These are phyloP conservation scores for Paulownia fortunei DNA, from an alignment of 257 asterid genomes.

Conservation along the genomic window DNA sequence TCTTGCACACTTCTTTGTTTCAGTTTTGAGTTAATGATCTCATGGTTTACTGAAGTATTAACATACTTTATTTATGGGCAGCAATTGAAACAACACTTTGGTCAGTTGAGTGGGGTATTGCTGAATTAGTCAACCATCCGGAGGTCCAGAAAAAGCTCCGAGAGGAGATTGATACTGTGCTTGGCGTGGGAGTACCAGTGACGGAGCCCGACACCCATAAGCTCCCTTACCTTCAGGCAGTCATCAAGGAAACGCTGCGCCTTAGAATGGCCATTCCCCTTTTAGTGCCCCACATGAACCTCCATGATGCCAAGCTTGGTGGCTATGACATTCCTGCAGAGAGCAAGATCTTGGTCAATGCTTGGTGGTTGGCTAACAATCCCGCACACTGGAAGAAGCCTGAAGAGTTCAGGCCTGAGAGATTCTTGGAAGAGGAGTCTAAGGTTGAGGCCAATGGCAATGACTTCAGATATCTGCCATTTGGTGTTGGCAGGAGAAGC, in stretches of 20 bases:
- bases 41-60: no score
- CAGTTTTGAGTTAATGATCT: no score
- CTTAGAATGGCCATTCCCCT: slow-evolving; percentile 75
- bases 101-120: slow-evolving; percentile 82
- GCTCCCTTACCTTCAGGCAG: slow-evolving; percentile 80
- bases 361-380: slow-evolving; percentile 77
- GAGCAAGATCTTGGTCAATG: slow-evolving; percentile 73
- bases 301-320: slow-evolving; percentile 63
- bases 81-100: slow-evolving; percentile 80
- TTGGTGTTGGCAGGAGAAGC: slow-evolving; percentile 78
- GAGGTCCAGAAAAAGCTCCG: slow-evolving; percentile 63
- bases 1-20: neutral
- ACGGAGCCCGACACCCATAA: slow-evolving; percentile 63
- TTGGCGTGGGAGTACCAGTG: slow-evolving; percentile 64
- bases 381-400: slow-evolving; percentile 70
- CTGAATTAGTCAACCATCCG: slow-evolving; percentile 74
- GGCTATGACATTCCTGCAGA: slow-evolving; percentile 75
- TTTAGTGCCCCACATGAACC: slow-evolving; percentile 80
- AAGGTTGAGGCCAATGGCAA: slow-evolving; percentile 77
- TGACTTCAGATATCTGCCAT: slow-evolving; percentile 66
- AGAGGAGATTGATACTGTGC: slow-evolving; percentile 54
- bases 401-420: slow-evolving; percentile 70
- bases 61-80: slow-evolving; percentile 22
- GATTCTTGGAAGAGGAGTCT: slow-evolving; percentile 75
- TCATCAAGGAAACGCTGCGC: slow-evolving; percentile 72